Evolutionary conservation across 345 rosid genomes (phyloP).

Genomic region (Heritiera littoralis): DNA sequence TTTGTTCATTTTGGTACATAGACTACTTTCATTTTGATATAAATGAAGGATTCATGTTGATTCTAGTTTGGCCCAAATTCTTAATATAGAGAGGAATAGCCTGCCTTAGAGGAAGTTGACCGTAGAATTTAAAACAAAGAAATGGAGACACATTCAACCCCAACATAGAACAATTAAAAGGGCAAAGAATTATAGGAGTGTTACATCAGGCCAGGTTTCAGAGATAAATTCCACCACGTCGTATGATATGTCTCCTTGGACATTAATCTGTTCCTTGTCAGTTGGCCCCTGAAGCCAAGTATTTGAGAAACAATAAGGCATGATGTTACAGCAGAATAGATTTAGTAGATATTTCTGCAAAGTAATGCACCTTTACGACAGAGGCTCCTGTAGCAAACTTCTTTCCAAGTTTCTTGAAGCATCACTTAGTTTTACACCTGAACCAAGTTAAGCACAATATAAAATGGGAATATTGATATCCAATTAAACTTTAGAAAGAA

Average conservation of each 20-base stretch:
- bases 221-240: constrained; percentile 47
- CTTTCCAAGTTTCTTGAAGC: constrained; percentile 58
- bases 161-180: constrained; percentile 1
- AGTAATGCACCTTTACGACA: constrained; percentile 47
- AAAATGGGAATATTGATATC: not conserved
- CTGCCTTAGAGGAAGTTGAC: not conserved
- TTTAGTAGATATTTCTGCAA: not conserved
- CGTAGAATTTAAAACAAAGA: not conserved
- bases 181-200: constrained; percentile 6
- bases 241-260: constrained; percentile 56
- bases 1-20: not conserved
- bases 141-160: not conserved
- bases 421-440: constrained; percentile 52
- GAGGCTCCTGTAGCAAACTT: constrained; percentile 58
- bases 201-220: constrained; percentile 50
- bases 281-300: constrained; percentile 48
- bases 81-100: constrained; percentile 11
- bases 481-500: not conserved
- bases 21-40: not conserved
- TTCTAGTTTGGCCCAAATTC: constrained; percentile 6
- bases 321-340: not conserved
- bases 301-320: constrained; percentile 10
- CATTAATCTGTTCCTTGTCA: constrained; percentile 60
- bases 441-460: constrained; percentile 7
- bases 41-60: constrained; percentile 5